Base-by-base conservation (phyloP, 2,329 filamentous ascomycete species). In the Aspergillus sp. region DNA sequence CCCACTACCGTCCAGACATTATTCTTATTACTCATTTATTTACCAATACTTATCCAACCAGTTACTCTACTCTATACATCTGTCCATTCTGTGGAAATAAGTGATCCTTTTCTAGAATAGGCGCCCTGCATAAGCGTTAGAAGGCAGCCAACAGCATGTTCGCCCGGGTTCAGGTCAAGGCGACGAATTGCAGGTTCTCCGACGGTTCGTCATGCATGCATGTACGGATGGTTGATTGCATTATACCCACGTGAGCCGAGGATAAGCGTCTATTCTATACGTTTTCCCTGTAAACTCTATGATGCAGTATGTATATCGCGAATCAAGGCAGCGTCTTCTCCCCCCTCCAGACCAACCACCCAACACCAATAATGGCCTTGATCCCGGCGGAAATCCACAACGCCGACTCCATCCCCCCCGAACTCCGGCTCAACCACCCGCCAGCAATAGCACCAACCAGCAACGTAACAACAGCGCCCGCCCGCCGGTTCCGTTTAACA, bases 301-400 rank as follows among this genome's bases (percentile, higher is more conserved):
- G 19, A 19, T 19, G 19, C 19, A 19, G 19, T 19, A 19, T 19
- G 19, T 19, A 19, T 19, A 19, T 19, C 19, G 19, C 19, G 19
- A 19, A 19, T 19, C 19, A 19, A 19, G 19, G 19, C 19, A 19
- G 19, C 19, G 19, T 19, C 19, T 19, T 19, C 19, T 19, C 19
- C 19, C 30, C 41, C 29, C 29, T 26, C 70, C 70, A 73, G 35
- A 67, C 59, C 46, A 64, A 51, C 65, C 68, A 73, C 7, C 45
- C 60, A 42, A 65, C 43, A 2, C 60, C 59, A 45, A 70, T 64
- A 34, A 59, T 49, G 27, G 65, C 52, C 57, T 73, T 73, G 36
- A 70, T 49, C 2, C 62, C 68, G 3, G 66, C 67, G 4, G 68
- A 64, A 47, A 72, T 58, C 70, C 69, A 73, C 48, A 73, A 48